Evolutionary conservation across 768 basidiomycete genomes (phyloP).

Genomic region (Trametes punicea): DNA sequence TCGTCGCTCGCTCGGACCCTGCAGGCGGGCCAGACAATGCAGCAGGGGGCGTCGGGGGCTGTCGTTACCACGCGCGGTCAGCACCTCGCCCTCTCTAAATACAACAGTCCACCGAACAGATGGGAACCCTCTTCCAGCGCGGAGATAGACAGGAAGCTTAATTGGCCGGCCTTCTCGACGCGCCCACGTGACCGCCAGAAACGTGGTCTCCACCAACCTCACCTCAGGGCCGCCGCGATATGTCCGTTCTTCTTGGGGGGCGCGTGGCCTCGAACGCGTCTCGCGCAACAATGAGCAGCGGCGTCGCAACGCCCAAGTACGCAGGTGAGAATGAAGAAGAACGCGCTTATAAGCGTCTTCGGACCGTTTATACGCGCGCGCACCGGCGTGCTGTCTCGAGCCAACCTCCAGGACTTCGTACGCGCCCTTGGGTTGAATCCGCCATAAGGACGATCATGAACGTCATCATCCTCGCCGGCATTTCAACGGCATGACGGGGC

Average conservation of each 20-base stretch:
- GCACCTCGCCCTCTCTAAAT: conserved; percentile 10
- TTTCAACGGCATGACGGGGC: background rate
- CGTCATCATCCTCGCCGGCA: conserved; percentile 12
- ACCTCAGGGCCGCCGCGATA: background rate
- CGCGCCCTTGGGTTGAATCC: conserved; percentile 5
- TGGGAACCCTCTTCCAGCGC: conserved; percentile 5
- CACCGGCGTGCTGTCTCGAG: background rate
- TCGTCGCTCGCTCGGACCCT: background rate
- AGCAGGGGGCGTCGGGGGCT: conserved; percentile 9
- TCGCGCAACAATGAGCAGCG: no score
- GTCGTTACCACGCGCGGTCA: conserved; percentile 13
- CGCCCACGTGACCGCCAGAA: conserved; percentile 19
- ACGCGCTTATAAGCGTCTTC: no score
- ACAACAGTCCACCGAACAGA: background rate
- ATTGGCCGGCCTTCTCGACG: conserved; percentile 16
- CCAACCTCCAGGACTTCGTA: background rate
- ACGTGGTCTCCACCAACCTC: background rate
- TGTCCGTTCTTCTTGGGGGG: background rate
- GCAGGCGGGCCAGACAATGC: background rate
- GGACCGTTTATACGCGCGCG: no score
- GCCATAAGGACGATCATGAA: conserved; percentile 2
- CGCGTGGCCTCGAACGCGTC: no score
- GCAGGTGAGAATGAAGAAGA: no score
- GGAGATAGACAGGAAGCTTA: conserved; percentile 15
- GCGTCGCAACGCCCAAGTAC: no score